phyloP scores from a whole-genome alignment of 257 asterid species.

The Capsicum baccatum region DNA sequence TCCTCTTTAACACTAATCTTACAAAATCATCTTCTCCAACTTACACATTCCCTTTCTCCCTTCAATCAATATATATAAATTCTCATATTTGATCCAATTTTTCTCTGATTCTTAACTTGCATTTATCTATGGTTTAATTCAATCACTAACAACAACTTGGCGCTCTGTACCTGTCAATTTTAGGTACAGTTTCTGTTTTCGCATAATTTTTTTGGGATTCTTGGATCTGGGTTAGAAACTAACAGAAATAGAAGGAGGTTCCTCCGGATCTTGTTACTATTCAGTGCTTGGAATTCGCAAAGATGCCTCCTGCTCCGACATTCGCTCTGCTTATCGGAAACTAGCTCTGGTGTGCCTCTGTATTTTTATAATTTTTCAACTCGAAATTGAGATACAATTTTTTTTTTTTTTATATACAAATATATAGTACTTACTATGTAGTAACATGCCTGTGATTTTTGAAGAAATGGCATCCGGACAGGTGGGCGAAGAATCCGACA shows the following conservation, averaged over 20 bases:
- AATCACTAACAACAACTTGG: neutral
- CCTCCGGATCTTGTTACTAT: conserved; percentile 70
- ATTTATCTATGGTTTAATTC: conserved; percentile 9
- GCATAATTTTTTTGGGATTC: neutral
- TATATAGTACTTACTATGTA: too few species aligned
- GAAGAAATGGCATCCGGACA: conserved; percentile 86
- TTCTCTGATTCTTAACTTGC: neutral
- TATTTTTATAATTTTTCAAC: neutral
- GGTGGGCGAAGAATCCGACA: conserved; percentile 70
- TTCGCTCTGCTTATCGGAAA: conserved; percentile 89
- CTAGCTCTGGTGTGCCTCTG: conserved; percentile 62
- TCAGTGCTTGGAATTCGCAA: conserved; percentile 75
- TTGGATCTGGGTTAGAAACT: neutral
- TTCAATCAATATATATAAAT: neutral
- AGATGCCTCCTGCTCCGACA: conserved; percentile 79
- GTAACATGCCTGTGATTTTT: neutral
- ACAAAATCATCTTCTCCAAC: neutral
- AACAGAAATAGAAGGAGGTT: conserved; percentile 51
- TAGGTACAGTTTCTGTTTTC: neutral
- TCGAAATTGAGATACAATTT: neutral
- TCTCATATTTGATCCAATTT: neutral
- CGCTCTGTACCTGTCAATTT: neutral
- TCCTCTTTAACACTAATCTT: neutral
- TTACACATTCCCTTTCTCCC: neutral
- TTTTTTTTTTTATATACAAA: too few species aligned